Conservation (phyloP, 176 grass and related monocot genomes). For the Oryza brachyantha region DNA sequence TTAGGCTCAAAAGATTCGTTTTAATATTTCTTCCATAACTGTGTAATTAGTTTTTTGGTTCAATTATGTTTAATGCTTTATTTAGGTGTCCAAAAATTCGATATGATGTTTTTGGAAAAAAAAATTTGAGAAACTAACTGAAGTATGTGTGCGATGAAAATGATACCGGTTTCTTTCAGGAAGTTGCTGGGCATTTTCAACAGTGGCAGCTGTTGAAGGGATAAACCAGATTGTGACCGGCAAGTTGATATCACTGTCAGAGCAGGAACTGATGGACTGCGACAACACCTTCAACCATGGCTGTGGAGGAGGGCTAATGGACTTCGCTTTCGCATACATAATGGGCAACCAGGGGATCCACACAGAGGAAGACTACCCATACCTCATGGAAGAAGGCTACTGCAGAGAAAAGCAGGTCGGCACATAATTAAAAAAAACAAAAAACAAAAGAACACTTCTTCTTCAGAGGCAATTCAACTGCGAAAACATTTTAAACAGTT, state of each 20-base stretch:
- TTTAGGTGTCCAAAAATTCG: no score
- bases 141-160: neutral
- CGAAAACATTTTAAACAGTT: neutral
- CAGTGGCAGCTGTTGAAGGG: slow-evolving; percentile 77
- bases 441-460: no score
- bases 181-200: slow-evolving; percentile 89
- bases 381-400: slow-evolving; percentile 77
- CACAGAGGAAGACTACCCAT: slow-evolving; percentile 68
- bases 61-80: no score
- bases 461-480: neutral
- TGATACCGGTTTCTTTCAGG: slow-evolving; percentile 29
- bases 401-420: slow-evolving; percentile 60
- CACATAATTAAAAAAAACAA: neutral
- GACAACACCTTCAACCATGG: slow-evolving; percentile 55
- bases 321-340: slow-evolving; percentile 80
- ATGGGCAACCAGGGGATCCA: slow-evolving; percentile 55
- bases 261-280: slow-evolving; percentile 89
- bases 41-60: no score
- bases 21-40: no score
- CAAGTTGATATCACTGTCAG: slow-evolving; percentile 68
- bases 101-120: no score
- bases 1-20: no score
- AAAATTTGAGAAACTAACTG: no score
- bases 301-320: slow-evolving; percentile 73
- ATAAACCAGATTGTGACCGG: slow-evolving; percentile 80